Percentiles rank a stretch among this genome's conserved stretches.
Conservation (phyloP, 768 basidiomycete genomes). For the Antrodiella citrinella region DNA sequence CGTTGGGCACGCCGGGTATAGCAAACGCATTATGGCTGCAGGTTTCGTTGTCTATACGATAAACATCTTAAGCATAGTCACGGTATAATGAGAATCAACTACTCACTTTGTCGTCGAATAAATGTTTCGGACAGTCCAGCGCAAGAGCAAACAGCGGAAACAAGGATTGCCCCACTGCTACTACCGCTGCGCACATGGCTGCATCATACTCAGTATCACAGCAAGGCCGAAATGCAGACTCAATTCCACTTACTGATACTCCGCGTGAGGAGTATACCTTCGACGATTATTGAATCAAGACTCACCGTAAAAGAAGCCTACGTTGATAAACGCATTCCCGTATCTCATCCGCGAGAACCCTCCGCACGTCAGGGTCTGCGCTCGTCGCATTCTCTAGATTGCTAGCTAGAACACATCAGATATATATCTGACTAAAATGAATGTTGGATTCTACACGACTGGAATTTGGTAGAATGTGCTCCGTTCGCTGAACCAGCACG, state of each 20-base stretch:
- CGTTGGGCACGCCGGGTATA: no score
- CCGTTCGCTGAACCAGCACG: constrained; percentile 11
- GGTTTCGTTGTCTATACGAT: constrained; percentile 59
- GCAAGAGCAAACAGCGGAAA: constrained; percentile 85
- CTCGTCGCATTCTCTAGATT: constrained; percentile 20
- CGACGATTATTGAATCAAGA: background rate
- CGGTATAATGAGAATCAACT: background rate
- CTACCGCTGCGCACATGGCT: constrained; percentile 48
- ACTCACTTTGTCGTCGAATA: constrained; percentile 75
- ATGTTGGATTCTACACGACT: constrained; percentile 13
- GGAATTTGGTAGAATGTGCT: constrained; percentile 25
- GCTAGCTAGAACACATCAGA: constrained; percentile 11
- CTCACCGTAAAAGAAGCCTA: constrained; percentile 77
- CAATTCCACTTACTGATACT: constrained; percentile 49
- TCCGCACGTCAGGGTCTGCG: constrained; percentile 23
- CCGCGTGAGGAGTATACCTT: constrained; percentile 1
- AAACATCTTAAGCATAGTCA: background rate
- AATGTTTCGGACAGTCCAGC: constrained; percentile 63
- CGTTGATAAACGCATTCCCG: constrained; percentile 65
- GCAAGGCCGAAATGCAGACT: background rate
- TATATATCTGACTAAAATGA: background rate
- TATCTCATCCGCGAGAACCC: constrained; percentile 50
- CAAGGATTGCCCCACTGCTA: constrained; percentile 53
- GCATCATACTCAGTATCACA: constrained; percentile 3
- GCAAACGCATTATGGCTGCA: constrained; percentile 77